Percentiles rank a stretch among this genome's conserved stretches.
Evolutionary conservation across 1,139 yeast species (phyloP).

Genomic region (Zhuliangozyma blackwelliae): DNA sequence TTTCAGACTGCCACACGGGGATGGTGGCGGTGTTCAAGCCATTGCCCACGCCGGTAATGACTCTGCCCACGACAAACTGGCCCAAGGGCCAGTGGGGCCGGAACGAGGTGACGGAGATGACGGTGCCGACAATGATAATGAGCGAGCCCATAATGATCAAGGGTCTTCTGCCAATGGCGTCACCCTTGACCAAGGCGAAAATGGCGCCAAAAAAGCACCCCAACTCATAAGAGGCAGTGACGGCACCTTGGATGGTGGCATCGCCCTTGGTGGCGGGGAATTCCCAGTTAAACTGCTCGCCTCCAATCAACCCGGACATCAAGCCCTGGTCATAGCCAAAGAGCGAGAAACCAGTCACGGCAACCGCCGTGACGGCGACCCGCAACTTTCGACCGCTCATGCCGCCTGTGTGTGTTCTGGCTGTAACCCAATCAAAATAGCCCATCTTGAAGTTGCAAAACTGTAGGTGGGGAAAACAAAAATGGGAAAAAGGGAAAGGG

Average conservation of each 20-base stretch:
- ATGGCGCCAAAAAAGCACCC: constrained; percentile 77
- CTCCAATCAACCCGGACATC: constrained; percentile 68
- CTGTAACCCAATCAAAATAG: constrained; percentile 7
- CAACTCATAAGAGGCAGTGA: constrained; percentile 67
- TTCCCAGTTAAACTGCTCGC: constrained; percentile 51
- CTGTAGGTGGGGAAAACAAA: neutral
- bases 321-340: constrained; percentile 84
- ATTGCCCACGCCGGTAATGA: constrained; percentile 74
- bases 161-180: constrained; percentile 61
- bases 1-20: constrained; percentile 80
- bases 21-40: constrained; percentile 77
- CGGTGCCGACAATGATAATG: constrained; percentile 60
- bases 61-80: constrained; percentile 71
- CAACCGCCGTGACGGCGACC: constrained; percentile 47
- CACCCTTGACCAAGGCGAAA: constrained; percentile 62
- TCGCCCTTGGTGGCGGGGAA: constrained; percentile 49
- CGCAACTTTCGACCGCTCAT: constrained; percentile 43
- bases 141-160: constrained; percentile 55
- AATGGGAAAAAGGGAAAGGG: neutral
- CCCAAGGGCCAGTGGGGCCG: constrained; percentile 48
- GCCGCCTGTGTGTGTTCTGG: constrained; percentile 44
- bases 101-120: constrained; percentile 59
- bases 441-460: constrained; percentile 3
- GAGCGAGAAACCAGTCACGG: constrained; percentile 62
- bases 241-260: constrained; percentile 59